A percentile compares a stretch with the other conserved stretches of the same genome.
phyloP scores from a whole-genome alignment of 257 asterid genomes.

The Paulownia fortunei region DNA sequence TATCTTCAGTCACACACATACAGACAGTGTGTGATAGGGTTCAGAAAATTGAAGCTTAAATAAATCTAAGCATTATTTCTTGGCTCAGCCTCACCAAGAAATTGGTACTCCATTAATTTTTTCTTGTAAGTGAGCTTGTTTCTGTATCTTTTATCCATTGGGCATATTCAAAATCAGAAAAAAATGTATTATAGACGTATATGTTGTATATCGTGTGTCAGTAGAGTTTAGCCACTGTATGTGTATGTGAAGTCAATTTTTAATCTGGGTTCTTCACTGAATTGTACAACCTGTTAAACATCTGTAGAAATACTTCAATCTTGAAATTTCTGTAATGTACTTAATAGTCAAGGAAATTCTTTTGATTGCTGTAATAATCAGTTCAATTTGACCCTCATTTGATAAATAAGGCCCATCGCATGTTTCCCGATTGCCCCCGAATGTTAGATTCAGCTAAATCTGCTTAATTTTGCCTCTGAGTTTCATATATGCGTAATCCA shows the following conservation, averaged over 20 bases:
- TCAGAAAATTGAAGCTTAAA: constrained; percentile 27
- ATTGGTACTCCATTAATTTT: constrained; percentile 7
- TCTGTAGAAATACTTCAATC: not conserved
- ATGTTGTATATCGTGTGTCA: not conserved
- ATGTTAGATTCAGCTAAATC: constrained; percentile 40
- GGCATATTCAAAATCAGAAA: not conserved
- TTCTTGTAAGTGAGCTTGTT: constrained; percentile 39
- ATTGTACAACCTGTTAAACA: not conserved
- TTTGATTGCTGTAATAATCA: not conserved
- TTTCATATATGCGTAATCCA: not conserved
- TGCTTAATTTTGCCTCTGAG: not conserved
- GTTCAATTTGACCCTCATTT: constrained; percentile 3
- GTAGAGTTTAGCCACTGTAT: not conserved
- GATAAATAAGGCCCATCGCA: not conserved
- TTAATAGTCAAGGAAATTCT: not conserved
- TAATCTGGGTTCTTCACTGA: constrained; percentile 8
- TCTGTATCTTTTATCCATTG: not conserved
- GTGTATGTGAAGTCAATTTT: not conserved
- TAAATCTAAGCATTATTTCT: constrained; percentile 17
- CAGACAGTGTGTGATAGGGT: not conserved
- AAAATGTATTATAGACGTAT: not conserved
- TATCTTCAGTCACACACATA: not conserved
- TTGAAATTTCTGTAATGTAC: not conserved
- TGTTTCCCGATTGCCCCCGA: constrained; percentile 12
- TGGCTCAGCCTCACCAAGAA: not conserved